Base-by-base conservation (phyloP, 495 filamentous ascomycete species). In the Bryoglossum gracile region DNA sequence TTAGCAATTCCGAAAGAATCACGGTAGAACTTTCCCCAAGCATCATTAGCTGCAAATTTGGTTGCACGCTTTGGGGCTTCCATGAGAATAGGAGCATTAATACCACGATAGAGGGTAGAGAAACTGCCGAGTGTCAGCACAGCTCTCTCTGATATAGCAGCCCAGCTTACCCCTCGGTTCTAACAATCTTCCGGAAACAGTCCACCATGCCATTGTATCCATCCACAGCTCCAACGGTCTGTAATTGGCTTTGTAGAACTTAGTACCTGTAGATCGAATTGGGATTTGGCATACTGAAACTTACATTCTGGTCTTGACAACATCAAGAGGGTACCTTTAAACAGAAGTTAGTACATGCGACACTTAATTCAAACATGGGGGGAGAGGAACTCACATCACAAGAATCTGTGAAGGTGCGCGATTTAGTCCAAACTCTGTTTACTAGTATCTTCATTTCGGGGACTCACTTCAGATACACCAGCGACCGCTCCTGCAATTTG, bases 31-130 rank as follows among this genome's bases (percentile, higher is more conserved):
- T 82, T 78, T 54, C 92, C 92, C 92, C 92, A 98, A 65, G 89
- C 83, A 64, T 98, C 94, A 68, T 98, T 98, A 64, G 92, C 94
- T 42, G 92, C 91, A 70, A 98, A 97, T 67, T 98, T 98, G 69
- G 86, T 95, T 8, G 92, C 92, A 65, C 92, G 82, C 79, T 98
- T 98, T 47, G 92, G 92, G 14, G 92, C 92, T 70, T 98, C 92
- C 92, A 98, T 97, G 54, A 96, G 71, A 56, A 98, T 97, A 17
- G 92, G 92, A 11, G 94, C 91, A 23, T 79, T 82, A 65, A 98
- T 98, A 63, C 92, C 92, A 59, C 92, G 86, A 72, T 98, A 98
- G 16, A 98, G 71, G 43, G 91, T 80, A 46, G 87, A 91, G 66
- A 84, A 80, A 23, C 89, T 94, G 48, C 41, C n/a, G n/a, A n/a